Conservation (phyloP, 2,329 filamentous ascomycete species). For the Calonectria hongkongensis region DNA sequence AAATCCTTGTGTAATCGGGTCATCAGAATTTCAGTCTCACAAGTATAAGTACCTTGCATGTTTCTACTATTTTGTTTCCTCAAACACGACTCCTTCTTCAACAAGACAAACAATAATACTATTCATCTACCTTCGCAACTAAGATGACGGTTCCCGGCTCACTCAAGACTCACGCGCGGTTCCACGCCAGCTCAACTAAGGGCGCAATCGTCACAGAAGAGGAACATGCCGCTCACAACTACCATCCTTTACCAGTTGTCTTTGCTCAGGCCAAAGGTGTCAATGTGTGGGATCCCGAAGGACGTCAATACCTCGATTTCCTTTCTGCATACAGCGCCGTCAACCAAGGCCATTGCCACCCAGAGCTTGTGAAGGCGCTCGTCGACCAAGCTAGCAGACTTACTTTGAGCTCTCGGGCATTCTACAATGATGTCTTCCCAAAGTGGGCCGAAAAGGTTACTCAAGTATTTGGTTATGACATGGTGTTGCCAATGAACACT, state of each 20-base stretch:
- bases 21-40: not conserved
- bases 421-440: constrained; percentile 98
- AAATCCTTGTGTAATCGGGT: not conserved
- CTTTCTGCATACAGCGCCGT: constrained; percentile 96
- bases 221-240: constrained; percentile 96
- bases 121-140: not conserved
- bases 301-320: constrained; percentile 96
- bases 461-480: constrained; percentile 92
- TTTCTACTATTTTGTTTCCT: not conserved
- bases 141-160: not conserved
- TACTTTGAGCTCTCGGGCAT: constrained; percentile 94
- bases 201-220: constrained; percentile 88
- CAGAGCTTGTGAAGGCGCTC: constrained; percentile 92
- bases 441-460: constrained; percentile 95
- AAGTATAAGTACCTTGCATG: not conserved
- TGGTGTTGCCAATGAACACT: constrained; percentile 99
- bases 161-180: constrained; percentile 58
- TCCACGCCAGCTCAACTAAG: constrained; percentile 86
- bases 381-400: constrained; percentile 91
- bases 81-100: not conserved
- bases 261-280: constrained; percentile 90
- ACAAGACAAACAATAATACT: not conserved
- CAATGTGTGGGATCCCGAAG: constrained; percentile 98
- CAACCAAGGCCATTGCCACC: constrained; percentile 98
- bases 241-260: constrained; percentile 96